Conservation (phyloP, 768 basidiomycete species). For the Phlebiopsis flavidoalba region DNA sequence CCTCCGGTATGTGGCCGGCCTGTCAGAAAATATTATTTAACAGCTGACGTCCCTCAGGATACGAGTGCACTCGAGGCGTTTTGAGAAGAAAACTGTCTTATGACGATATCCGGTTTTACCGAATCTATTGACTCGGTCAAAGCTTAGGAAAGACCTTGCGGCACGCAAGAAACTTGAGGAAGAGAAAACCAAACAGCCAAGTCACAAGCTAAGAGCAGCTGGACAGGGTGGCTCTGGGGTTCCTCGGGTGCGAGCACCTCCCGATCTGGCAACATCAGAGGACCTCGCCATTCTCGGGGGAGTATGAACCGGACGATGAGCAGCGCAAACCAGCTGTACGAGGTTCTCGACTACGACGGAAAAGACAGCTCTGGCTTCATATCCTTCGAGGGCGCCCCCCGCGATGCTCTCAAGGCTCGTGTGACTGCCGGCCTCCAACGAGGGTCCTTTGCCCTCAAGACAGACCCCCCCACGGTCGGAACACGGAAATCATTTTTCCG, state of each 20-base stretch:
- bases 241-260: slow-evolving; percentile 46
- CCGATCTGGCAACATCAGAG: slow-evolving; percentile 47
- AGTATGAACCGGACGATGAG: slow-evolving; percentile 63
- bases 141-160: slow-evolving; percentile 79
- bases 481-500: slow-evolving; percentile 75
- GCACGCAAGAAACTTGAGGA: slow-evolving; percentile 62
- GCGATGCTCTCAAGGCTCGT: slow-evolving; percentile 75
- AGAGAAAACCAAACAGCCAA: slow-evolving; percentile 53
- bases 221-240: slow-evolving; percentile 84
- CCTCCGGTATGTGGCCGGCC: slow-evolving; percentile 46
- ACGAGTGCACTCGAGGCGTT: slow-evolving; percentile 42
- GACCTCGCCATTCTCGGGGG: too few relatives aligned
- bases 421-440: slow-evolving; percentile 75
- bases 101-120: slow-evolving; percentile 95
- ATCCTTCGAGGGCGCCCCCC: slow-evolving; percentile 67
- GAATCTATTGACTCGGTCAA: slow-evolving; percentile 89
- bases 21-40: not conserved
- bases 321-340: slow-evolving; percentile 85
- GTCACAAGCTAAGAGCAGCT: slow-evolving; percentile 41
- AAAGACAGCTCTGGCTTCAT: slow-evolving; percentile 62
- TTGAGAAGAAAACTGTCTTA: slow-evolving; percentile 86
- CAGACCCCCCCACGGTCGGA: slow-evolving; percentile 60
- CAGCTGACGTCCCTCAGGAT: slow-evolving; percentile 36
- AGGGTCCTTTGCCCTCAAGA: slow-evolving; percentile 82
- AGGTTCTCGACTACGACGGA: slow-evolving; percentile 89